A percentile compares a stretch with the other conserved stretches of the same genome.
These are phyloP conservation scores for Thyridium curvatum DNA, from an alignment of 2,329 filamentous ascomycete species.

Conservation along the genomic window DNA sequence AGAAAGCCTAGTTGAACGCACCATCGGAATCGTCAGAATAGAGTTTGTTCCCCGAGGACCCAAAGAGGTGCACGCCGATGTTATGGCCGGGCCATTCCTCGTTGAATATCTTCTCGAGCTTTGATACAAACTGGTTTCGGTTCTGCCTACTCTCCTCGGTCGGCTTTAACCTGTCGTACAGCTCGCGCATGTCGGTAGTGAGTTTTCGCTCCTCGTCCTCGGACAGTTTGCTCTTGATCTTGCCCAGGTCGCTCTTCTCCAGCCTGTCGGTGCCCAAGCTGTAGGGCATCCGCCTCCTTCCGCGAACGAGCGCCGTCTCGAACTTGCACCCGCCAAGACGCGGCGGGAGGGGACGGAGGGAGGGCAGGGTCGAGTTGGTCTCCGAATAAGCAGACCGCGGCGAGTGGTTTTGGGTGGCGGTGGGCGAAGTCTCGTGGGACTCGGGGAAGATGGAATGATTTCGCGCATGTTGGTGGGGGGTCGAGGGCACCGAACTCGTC, in stretches of 20 bases:
- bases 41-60: slow-evolving; percentile 92
- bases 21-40: slow-evolving; percentile 96
- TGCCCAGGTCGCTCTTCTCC: slow-evolving; percentile 63
- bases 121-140: slow-evolving; percentile 70
- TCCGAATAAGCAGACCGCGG: slow-evolving; percentile 89
- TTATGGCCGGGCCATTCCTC: slow-evolving; percentile 86
- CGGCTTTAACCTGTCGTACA: slow-evolving; percentile 82
- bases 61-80: slow-evolving; percentile 89
- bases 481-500: slow-evolving; percentile 88
- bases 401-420: slow-evolving; percentile 69
- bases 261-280: slow-evolving; percentile 76
- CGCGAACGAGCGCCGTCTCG: slow-evolving; percentile 78
- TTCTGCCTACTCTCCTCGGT: slow-evolving; percentile 72
- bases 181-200: slow-evolving; percentile 73
- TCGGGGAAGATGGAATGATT: slow-evolving; percentile 63
- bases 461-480: slow-evolving; percentile 81
- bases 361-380: slow-evolving; percentile 67
- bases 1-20: slow-evolving; percentile 39
- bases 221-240: slow-evolving; percentile 64
- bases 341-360: slow-evolving; percentile 58
- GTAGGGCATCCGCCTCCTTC: slow-evolving; percentile 85
- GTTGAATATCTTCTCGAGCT: slow-evolving; percentile 83
- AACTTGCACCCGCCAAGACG: slow-evolving; percentile 68
- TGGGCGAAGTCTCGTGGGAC: slow-evolving; percentile 75
- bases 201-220: slow-evolving; percentile 70